These are phyloP conservation scores for Chamaecyparis obtusa DNA, from an alignment of 75 land plant species.

Conservation along the genomic window DNA sequence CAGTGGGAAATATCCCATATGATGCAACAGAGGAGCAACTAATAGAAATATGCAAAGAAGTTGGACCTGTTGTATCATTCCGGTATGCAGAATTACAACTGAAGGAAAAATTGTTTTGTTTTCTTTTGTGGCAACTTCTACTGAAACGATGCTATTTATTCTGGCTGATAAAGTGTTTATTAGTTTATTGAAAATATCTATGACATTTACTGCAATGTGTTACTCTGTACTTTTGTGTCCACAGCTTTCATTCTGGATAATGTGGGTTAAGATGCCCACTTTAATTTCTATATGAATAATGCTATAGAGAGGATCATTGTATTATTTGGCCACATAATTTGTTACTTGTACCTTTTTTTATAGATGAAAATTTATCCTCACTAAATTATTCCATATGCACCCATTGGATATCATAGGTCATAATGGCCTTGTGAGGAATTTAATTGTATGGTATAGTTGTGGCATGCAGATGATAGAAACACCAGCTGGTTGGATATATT, in stretches of 20 bases:
- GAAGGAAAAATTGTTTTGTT: neutral
- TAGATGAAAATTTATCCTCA: neutral
- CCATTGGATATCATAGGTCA: neutral
- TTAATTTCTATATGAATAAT: neutral
- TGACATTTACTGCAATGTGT: neutral
- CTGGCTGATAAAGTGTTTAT: neutral
- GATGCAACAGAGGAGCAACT: slow-evolving; percentile 98
- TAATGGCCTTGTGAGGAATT: neutral
- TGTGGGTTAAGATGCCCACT: neutral
- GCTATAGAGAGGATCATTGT: neutral
- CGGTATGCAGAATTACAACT: slow-evolving; percentile 42
- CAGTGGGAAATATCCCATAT: slow-evolving; percentile 97
- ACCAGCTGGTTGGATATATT: neutral
- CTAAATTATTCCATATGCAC: neutral
- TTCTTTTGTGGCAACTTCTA: neutral
- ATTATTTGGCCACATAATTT: neutral
- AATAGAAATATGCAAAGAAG: slow-evolving; percentile 92
- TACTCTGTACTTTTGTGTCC: neutral
- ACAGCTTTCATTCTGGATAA: neutral
- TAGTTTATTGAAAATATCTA: neutral
- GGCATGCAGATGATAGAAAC: neutral
- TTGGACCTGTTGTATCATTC: slow-evolving; percentile 92
- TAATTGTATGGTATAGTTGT: neutral
- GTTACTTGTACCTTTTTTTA: neutral
- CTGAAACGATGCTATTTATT: neutral